These are phyloP conservation scores for Hypericum androsaemum DNA, from an alignment of 345 rosid species.

Conservation along the genomic window DNA sequence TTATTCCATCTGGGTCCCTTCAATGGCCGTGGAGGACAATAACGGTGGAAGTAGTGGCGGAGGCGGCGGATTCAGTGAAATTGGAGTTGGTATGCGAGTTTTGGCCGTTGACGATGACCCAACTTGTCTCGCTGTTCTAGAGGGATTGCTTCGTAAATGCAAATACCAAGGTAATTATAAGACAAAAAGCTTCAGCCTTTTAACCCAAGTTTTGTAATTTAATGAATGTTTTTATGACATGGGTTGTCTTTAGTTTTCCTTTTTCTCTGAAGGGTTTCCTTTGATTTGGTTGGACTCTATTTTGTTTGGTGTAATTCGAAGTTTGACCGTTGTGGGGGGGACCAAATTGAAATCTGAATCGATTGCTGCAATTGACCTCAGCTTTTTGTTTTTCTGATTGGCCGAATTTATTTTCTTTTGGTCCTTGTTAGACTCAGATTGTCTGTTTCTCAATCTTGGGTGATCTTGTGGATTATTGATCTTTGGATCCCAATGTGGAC, in stretches of 20 bases:
- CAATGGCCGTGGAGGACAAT: constrained; percentile 32
- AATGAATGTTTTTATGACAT: too few relatives aligned
- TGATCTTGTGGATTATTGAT: not conserved
- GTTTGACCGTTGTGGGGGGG: too few relatives aligned
- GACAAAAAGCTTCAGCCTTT: too few relatives aligned
- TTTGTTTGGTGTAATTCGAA: too few relatives aligned
- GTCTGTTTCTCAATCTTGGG: not conserved
- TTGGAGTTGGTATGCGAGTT: constrained; percentile 56
- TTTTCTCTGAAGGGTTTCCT: too few relatives aligned
- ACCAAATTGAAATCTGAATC: too few relatives aligned
- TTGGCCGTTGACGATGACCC: constrained; percentile 68
- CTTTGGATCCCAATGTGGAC: too few relatives aligned
- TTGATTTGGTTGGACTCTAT: too few relatives aligned
- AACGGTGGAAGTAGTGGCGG: constrained; percentile 15
- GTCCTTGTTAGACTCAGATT: not conserved
- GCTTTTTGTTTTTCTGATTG: too few relatives aligned
- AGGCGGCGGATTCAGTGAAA: constrained; percentile 15
- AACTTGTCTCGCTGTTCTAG: constrained; percentile 48
- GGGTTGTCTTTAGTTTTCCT: too few relatives aligned
- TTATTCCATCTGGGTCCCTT: constrained; percentile 14
- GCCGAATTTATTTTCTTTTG: not conserved
- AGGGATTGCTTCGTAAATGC: constrained; percentile 46
- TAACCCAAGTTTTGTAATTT: too few relatives aligned
- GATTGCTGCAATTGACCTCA: too few relatives aligned
- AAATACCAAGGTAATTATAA: constrained; percentile 53